Evolutionary conservation across 1,284 basidiomycete species (phyloP).

Genomic region (Earliella scabrosa): DNA sequence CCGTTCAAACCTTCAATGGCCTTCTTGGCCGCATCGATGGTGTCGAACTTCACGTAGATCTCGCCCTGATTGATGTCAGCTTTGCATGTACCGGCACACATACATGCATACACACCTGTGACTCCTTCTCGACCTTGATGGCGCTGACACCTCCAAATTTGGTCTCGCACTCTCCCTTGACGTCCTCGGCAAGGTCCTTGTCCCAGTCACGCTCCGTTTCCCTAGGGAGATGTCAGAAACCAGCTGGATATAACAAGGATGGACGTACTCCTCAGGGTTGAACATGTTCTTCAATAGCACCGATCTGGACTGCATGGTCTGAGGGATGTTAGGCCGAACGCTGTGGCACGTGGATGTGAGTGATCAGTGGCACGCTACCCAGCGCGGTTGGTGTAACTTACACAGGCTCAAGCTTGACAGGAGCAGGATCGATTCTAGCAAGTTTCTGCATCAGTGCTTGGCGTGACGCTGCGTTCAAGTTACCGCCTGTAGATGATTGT

Average conservation of each 20-base stretch:
- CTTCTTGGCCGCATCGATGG: slow-evolving; percentile 78
- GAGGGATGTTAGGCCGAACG: slow-evolving; percentile 70
- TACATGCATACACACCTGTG: slow-evolving; percentile 61
- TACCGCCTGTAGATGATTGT: slow-evolving; percentile 61
- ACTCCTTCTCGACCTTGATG: slow-evolving; percentile 95
- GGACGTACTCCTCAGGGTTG: slow-evolving; percentile 88
- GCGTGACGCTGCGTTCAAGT: slow-evolving; percentile 93
- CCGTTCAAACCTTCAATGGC: slow-evolving; percentile 91
- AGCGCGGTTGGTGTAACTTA: slow-evolving; percentile 41
- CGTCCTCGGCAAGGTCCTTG: slow-evolving; percentile 93
- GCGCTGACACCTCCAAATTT: slow-evolving; percentile 90
- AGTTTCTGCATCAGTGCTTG: slow-evolving; percentile 99
- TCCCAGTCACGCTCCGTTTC: slow-evolving; percentile 98
- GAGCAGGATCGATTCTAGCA: slow-evolving; percentile 83
- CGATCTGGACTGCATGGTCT: slow-evolving; percentile 82
- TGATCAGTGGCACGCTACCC: too few relatives aligned
- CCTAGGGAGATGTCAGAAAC: slow-evolving; percentile 44
- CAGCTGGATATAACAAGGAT: neutral
- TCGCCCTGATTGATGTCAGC: slow-evolving; percentile 72
- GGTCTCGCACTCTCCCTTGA: slow-evolving; percentile 90
- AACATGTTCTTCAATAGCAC: slow-evolving; percentile 97
- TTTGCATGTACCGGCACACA: neutral
- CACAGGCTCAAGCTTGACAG: slow-evolving; percentile 60
- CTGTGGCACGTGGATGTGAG: slow-evolving; percentile 42
- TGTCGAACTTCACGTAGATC: slow-evolving; percentile 93